Evolutionary conservation across 2,329 filamentous ascomycete species (phyloP).

Genomic region (Aureobasidium vineae): DNA sequence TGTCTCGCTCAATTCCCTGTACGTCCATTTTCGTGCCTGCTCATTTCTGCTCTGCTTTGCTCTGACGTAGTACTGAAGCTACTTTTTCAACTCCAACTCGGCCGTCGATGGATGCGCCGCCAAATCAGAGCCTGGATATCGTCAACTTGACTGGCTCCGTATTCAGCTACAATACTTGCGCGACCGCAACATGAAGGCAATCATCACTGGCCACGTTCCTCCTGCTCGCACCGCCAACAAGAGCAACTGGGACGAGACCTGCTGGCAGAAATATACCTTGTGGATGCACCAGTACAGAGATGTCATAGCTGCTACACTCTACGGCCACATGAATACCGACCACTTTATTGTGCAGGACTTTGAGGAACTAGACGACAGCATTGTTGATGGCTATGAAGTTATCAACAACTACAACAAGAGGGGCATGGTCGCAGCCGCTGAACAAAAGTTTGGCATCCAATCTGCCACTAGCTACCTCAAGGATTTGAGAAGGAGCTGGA

Average conservation of each 20-base stretch:
- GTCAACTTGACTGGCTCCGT: conserved; percentile 94
- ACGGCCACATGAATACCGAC: conserved; percentile 98
- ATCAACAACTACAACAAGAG: conserved; percentile 33
- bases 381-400: conserved; percentile 41
- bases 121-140: conserved; percentile 80
- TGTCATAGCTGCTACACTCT: conserved; percentile 74
- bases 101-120: conserved; percentile 86
- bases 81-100: conserved; percentile 90
- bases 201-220: conserved; percentile 90
- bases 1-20: conserved; percentile 90
- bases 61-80: conserved; percentile 43
- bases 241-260: conserved; percentile 90
- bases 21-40: conserved; percentile 22
- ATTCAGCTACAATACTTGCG: conserved; percentile 83
- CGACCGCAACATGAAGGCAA: conserved; percentile 84
- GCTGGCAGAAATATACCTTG: conserved; percentile 95
- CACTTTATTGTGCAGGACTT: conserved; percentile 93
- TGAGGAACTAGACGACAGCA: conserved; percentile 65
- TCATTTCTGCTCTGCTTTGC: not conserved
- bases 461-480: conserved; percentile 72
- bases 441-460: conserved; percentile 61
- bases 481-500: conserved; percentile 76
- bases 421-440: conserved; percentile 43
- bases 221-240: conserved; percentile 84
- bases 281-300: conserved; percentile 91